Percentiles rank a stretch among this genome's conserved stretches.
These are phyloP conservation scores for Teunomyces lycoperdinae DNA, from an alignment of 805 yeast species.

Conservation along the genomic window DNA sequence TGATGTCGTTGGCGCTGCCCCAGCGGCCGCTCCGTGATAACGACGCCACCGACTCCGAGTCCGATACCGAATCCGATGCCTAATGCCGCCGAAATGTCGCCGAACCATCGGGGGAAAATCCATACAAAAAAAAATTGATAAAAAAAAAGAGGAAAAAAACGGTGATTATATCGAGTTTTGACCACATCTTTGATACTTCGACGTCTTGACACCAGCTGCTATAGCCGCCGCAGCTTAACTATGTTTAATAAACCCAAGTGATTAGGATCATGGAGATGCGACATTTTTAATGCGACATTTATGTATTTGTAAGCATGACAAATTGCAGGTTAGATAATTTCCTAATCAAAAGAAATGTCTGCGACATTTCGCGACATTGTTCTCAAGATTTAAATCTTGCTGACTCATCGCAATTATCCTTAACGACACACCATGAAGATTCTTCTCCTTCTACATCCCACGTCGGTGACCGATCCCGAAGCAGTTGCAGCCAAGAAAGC, in stretches of 20 bases:
- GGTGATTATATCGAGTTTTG: no score
- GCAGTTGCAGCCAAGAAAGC: constrained; percentile 41
- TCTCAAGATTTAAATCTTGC: background rate
- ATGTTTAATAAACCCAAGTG: no score
- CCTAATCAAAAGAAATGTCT: no score
- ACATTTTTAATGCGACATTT: no score
- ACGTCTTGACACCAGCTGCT: no score
- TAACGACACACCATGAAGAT: constrained; percentile 13
- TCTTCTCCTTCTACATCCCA: constrained; percentile 62
- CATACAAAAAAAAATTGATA: background rate
- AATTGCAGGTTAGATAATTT: no score
- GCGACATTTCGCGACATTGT: no score
- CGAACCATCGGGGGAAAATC: background rate
- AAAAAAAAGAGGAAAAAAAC: background rate
- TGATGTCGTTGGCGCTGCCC: constrained; percentile 56
- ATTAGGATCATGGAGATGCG: no score
- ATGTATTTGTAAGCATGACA: no score
- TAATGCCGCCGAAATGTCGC: background rate
- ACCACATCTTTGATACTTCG: no score
- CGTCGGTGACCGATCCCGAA: constrained; percentile 56
- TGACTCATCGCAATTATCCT: background rate
- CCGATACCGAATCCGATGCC: constrained; percentile 7
- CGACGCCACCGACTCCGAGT: constrained; percentile 14
- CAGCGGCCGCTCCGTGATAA: constrained; percentile 13
- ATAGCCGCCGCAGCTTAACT: no score